Percentiles rank a stretch among this genome's conserved stretches.
phyloP scores from a whole-genome alignment of 441 rosid genomes.

The Corymbia calophylla region DNA sequence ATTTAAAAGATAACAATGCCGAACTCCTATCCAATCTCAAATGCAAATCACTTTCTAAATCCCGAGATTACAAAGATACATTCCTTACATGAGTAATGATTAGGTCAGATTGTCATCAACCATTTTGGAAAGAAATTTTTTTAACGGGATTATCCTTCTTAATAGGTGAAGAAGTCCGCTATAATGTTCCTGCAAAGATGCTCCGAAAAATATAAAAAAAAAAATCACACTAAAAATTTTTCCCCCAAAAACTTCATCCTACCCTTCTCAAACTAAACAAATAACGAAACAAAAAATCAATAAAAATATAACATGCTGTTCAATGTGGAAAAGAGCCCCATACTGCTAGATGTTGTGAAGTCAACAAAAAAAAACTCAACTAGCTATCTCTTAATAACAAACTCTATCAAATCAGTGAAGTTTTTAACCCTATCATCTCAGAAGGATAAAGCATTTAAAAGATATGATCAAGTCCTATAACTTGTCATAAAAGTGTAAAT shows the following conservation, averaged over 20 bases:
- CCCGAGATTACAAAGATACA: neutral
- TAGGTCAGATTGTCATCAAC: neutral
- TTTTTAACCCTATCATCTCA: too few relatives aligned
- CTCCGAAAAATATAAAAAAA: neutral
- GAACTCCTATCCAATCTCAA: neutral
- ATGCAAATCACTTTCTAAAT: neutral
- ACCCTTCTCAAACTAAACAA: neutral
- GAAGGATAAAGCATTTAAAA: neutral
- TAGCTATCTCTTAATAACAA: fast-evolving
- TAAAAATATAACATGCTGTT: neutral
- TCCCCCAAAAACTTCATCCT: neutral
- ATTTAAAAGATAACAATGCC: too few relatives aligned
- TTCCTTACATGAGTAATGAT: neutral
- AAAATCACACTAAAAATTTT: neutral
- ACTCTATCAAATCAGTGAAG: neutral
- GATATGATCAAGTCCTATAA: too few relatives aligned
- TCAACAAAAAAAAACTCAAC: neutral
- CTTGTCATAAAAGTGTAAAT: too few relatives aligned
- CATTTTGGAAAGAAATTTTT: neutral
- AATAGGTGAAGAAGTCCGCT: neutral
- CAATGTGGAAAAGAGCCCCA: neutral
- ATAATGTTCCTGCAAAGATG: neutral
- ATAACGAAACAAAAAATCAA: fast-evolving
- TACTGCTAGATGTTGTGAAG: neutral
- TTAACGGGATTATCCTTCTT: neutral